Conservation (phyloP, 164 flowering plant species). For the Echeveria elegans region DNA sequence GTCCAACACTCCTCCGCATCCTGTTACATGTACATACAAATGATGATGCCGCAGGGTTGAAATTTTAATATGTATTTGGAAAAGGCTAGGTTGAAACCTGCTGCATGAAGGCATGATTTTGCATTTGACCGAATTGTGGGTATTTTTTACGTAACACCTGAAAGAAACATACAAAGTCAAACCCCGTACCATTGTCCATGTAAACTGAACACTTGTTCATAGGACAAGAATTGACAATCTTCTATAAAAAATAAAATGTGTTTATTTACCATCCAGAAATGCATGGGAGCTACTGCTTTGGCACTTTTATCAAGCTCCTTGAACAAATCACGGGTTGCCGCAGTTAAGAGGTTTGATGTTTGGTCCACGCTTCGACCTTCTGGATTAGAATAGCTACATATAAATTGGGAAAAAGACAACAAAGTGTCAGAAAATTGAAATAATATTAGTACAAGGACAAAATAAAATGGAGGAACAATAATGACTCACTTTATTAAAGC, state of each 20-base stretch:
- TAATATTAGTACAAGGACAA: background rate
- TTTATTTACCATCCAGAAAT: conserved; percentile 92
- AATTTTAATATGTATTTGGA: background rate
- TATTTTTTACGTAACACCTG: conserved; percentile 82
- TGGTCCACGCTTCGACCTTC: conserved; percentile 78
- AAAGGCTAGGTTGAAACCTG: conserved; percentile 40
- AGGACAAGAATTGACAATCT: no score
- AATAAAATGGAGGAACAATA: no score
- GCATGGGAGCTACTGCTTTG: conserved; percentile 91
- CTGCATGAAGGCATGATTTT: conserved; percentile 82
- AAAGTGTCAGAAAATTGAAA: background rate
- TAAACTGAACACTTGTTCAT: background rate
- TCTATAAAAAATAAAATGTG: no score
- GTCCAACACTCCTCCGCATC: conserved; percentile 99
- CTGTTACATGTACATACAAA: conserved; percentile 25
- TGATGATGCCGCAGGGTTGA: background rate
- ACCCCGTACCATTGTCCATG: background rate
- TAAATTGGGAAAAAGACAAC: background rate
- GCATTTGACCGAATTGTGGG: conserved; percentile 93
- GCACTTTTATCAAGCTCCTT: conserved; percentile 78
- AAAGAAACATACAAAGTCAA: conserved; percentile 4
- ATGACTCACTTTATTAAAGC: conserved; percentile 61
- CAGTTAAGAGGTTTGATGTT: conserved; percentile 75
- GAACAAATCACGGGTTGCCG: conserved; percentile 83
- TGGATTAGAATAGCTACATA: conserved; percentile 51